Evolutionary conservation across 106 monocot species (phyloP).

Genomic region (Iris macrosiphon): DNA sequence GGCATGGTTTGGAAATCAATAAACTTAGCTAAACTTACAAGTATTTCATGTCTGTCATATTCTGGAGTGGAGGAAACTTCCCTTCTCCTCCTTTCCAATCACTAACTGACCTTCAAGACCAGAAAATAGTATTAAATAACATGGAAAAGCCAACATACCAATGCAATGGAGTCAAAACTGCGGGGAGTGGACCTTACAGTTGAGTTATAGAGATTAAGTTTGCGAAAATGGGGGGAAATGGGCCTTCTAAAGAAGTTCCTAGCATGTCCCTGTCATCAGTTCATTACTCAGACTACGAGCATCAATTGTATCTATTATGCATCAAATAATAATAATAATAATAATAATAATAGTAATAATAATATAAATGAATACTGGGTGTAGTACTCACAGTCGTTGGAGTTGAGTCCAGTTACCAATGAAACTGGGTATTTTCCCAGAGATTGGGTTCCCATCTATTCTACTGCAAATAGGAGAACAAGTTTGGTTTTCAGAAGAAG

Average conservation of each 20-base stretch:
- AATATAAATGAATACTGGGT: background rate
- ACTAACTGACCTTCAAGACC: conserved; percentile 32
- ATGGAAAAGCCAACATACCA: no score
- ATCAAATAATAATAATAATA: background rate
- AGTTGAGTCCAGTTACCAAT: conserved; percentile 53
- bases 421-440: conserved; percentile 54
- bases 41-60: conserved; percentile 19
- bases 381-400: conserved; percentile 29
- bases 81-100: conserved; percentile 33
- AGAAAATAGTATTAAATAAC: no score
- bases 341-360: no score
- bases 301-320: background rate
- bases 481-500: no score
- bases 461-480: conserved; percentile 32
- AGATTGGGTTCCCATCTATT: conserved; percentile 44
- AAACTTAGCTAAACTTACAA: conserved; percentile 24
- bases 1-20: background rate
- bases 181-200: conserved; percentile 19
- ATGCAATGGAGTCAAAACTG: no score
- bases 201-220: conserved; percentile 18
- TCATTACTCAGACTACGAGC: background rate
- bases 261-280: conserved; percentile 36
- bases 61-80: conserved; percentile 38
- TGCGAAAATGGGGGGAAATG: conserved; percentile 38
- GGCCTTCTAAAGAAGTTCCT: conserved; percentile 51